Conservation (phyloP, 495 filamentous ascomycete species). For the Daldinia concentrica region DNA sequence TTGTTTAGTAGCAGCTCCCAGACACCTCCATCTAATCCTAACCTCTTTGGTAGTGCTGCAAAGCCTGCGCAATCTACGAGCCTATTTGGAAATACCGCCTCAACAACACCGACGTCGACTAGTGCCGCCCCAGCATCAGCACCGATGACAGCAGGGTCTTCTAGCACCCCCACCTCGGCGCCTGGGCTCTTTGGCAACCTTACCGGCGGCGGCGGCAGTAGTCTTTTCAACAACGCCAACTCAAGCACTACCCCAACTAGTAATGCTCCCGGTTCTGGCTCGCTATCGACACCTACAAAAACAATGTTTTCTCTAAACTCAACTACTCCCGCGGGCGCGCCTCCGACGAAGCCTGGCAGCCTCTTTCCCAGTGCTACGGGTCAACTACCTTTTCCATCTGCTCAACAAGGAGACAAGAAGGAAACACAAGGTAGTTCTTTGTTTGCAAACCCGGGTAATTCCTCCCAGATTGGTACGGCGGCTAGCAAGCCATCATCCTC, state of each 20-base stretch:
- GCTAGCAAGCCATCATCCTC: slow-evolving; percentile 32
- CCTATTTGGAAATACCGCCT: slow-evolving; percentile 36
- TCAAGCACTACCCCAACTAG: slow-evolving; percentile 54
- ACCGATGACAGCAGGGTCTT: slow-evolving; percentile 45
- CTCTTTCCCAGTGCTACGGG: slow-evolving; percentile 36
- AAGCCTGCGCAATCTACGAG: slow-evolving; percentile 44
- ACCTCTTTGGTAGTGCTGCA: slow-evolving; percentile 39
- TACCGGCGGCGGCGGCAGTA: slow-evolving; percentile 16
- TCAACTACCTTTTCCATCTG: slow-evolving; percentile 32
- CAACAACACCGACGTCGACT: slow-evolving; percentile 43
- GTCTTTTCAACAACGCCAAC: slow-evolving; percentile 53
- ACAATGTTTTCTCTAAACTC: slow-evolving; percentile 61
- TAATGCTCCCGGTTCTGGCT: slow-evolving; percentile 22
- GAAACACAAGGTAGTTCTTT: slow-evolving; percentile 27
- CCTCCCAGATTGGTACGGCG: slow-evolving; percentile 24
- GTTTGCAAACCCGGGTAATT: slow-evolving; percentile 20
- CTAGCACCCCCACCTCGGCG: slow-evolving; percentile 45
- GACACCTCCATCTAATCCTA: slow-evolving; percentile 25
- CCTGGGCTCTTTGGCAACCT: slow-evolving; percentile 56
- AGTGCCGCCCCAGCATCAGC: slow-evolving; percentile 52
- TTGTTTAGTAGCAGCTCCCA: slow-evolving; percentile 49
- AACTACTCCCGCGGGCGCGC: slow-evolving; percentile 72
- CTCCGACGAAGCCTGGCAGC: slow-evolving; percentile 53
- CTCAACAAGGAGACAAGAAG: slow-evolving; percentile 35
- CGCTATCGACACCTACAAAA: slow-evolving; percentile 46